Evolutionary conservation across 2,329 filamentous ascomycete species (phyloP), one percentile per base, ranked within the genome.

Genomic region (Aspergillus puulaauensis): DNA sequence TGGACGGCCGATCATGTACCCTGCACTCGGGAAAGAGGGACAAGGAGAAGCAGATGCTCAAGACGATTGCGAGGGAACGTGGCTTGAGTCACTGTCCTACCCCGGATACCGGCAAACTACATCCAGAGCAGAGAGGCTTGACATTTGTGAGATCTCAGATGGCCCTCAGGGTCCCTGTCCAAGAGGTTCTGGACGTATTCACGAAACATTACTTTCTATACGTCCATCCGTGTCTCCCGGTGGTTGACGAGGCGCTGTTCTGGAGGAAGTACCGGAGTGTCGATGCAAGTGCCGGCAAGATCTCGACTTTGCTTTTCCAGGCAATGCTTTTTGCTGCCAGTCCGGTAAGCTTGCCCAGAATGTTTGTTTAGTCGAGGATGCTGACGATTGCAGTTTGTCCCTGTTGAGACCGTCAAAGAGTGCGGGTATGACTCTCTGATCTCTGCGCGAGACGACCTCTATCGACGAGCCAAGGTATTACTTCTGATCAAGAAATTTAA

Each of bases 131-230:
- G 17, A 33, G 15, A 3, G 46, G 41, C 15, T 27, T 59, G 37
- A 24, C 53, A 1, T 50, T 61, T 37, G 24, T 61, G 14, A 50
- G 49, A 31, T 51, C 56, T 11, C 59, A 61, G 19, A 57, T 49
- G 4, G 15, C 40, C 23, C 41, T 61, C 3, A 51, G 46, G 11
- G 47, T 59, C 24, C 59, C 56, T 15, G 56, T 55, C 12, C 50
- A 54, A 31, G 49, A 52, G 12, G 50, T 56, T 5, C 14, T 59
- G 27, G 59, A 61, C n/a, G 43, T 49, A 11, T 57, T 61, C 35
- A 53, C 54, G n/a, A 58, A 54, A 21, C 56, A 59, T n/a, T 61
- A 61, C 41, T 61, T 61, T 14, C 19, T 61, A 52, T 61, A 61
- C 40, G 56, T 61, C 19, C 59, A 61, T 41, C 59, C 59, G 3